Conservation (phyloP, 2,329 filamentous ascomycete genomes). For the Ophiosphaerella korrae region DNA sequence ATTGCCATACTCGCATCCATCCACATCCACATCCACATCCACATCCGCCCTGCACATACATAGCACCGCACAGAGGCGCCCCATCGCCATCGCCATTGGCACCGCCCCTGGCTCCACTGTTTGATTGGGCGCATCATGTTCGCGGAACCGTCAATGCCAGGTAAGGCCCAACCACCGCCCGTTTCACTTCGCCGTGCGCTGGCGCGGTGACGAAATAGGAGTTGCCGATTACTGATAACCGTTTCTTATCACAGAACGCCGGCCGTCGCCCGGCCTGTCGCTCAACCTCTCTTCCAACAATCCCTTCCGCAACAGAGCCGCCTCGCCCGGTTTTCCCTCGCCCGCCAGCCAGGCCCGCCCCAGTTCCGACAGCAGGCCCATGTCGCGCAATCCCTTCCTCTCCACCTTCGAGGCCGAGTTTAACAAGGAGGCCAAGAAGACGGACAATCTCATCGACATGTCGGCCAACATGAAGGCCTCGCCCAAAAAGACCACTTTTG, state of each 20-base stretch:
- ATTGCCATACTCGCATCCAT: too few relatives aligned
- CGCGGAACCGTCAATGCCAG: conserved; percentile 50
- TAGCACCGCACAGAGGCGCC: too few relatives aligned
- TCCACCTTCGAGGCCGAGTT: conserved; percentile 58
- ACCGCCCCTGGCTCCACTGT: conserved; percentile 29
- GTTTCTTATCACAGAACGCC: conserved; percentile 47
- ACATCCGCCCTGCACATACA: too few relatives aligned
- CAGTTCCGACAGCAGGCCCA: conserved; percentile 65
- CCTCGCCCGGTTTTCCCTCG: conserved; percentile 57
- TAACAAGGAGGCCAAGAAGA: conserved; percentile 41
- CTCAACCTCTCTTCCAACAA: conserved; percentile 77
- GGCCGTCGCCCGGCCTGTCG: conserved; percentile 61
- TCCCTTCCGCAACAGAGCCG: conserved; percentile 75
- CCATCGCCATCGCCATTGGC: conserved; percentile 2
- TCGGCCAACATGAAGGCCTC: conserved; percentile 47
- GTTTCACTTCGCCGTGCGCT: conserved; percentile 43
- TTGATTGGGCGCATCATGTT: conserved; percentile 50
- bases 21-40: too few relatives aligned
- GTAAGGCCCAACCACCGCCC: conserved; percentile 42
- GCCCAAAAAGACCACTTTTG: conserved; percentile 53
- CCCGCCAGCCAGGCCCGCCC: conserved; percentile 49
- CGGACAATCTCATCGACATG: conserved; percentile 43
- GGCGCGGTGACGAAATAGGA: conserved; percentile 38
- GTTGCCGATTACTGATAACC: conserved; percentile 27
- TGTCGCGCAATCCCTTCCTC: conserved; percentile 78